phyloP scores from a whole-genome alignment of 2,329 filamentous ascomycete genomes.

The Blumeriella jaapii region DNA sequence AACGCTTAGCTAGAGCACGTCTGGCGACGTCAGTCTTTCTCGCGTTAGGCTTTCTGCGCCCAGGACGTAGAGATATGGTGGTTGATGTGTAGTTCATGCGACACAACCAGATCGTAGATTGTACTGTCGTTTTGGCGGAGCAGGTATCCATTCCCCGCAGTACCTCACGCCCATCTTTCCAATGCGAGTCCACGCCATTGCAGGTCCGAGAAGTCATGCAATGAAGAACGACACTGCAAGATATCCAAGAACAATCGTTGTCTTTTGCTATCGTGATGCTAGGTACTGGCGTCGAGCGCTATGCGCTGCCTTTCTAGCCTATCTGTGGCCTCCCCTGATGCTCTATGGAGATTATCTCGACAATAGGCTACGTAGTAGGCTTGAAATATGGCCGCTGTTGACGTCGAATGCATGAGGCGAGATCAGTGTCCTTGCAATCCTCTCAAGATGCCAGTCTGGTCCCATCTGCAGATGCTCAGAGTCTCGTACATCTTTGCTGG shows the following conservation, averaged over 20 bases:
- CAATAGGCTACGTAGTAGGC: slow-evolving; percentile 46
- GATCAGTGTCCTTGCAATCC: slow-evolving; percentile 12
- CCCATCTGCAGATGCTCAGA: background rate
- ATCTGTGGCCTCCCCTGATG: slow-evolving; percentile 31
- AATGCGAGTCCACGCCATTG: slow-evolving; percentile 5
- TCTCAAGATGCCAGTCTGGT: slow-evolving; percentile 7
- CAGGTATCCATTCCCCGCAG: background rate
- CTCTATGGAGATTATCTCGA: slow-evolving; percentile 60
- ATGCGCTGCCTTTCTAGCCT: slow-evolving; percentile 45
- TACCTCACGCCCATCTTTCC: slow-evolving; percentile 2
- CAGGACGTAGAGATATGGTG: too few species aligned
- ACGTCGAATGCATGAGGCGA: slow-evolving; percentile 25
- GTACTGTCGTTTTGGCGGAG: background rate
- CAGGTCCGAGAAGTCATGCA: slow-evolving; percentile 21
- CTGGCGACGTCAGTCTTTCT: too few species aligned
- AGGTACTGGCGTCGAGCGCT: slow-evolving; percentile 54
- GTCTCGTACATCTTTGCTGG: background rate
- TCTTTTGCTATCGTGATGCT: slow-evolving; percentile 68
- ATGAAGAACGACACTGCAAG: slow-evolving; percentile 27
- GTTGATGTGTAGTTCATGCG: background rate
- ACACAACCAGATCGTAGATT: background rate
- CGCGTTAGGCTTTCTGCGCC: too few species aligned
- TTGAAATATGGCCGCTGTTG: slow-evolving; percentile 28
- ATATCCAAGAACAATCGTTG: slow-evolving; percentile 31
- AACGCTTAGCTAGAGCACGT: too few species aligned